A percentile compares a stretch with the other conserved stretches of the same genome.
These are phyloP conservation scores for Quercus agrifolia DNA, from an alignment of 306 rosid species.

Conservation along the genomic window DNA sequence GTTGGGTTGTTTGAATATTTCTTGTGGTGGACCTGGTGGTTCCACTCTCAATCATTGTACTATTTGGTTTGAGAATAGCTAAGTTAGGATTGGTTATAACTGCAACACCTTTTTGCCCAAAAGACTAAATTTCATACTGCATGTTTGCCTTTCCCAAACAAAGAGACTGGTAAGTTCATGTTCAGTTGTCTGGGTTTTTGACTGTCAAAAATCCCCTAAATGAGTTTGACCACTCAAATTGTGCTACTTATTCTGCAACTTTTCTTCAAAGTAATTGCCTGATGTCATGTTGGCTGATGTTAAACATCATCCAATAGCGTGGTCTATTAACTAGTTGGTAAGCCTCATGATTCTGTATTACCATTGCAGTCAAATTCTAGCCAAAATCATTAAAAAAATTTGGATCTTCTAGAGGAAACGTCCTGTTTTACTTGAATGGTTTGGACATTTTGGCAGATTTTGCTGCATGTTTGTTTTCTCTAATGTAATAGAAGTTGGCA, in stretches of 20 bases:
- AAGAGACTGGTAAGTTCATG: constrained; percentile 1
- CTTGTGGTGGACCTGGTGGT: neutral
- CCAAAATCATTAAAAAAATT: neutral
- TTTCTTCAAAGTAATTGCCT: neutral
- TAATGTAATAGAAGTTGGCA: neutral
- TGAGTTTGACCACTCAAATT: neutral
- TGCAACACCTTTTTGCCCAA: neutral
- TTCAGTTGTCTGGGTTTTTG: constrained; percentile 18
- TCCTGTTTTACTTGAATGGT: neutral
- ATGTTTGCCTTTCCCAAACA: neutral
- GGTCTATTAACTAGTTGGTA: neutral
- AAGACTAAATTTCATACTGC: constrained; percentile 4
- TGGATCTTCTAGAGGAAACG: neutral
- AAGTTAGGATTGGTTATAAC: constrained; percentile 3
- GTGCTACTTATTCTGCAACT: neutral
- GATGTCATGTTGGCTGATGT: neutral
- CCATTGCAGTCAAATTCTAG: neutral
- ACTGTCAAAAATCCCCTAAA: constrained; percentile 7
- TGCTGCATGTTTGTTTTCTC: neutral
- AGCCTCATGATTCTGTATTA: neutral
- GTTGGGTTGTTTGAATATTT: neutral
- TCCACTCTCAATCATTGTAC: neutral
- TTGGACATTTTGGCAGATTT: neutral
- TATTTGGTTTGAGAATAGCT: neutral
- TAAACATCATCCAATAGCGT: neutral